Conservation (phyloP, 2,329 filamentous ascomycete genomes). For the Helminthosporium solani region DNA sequence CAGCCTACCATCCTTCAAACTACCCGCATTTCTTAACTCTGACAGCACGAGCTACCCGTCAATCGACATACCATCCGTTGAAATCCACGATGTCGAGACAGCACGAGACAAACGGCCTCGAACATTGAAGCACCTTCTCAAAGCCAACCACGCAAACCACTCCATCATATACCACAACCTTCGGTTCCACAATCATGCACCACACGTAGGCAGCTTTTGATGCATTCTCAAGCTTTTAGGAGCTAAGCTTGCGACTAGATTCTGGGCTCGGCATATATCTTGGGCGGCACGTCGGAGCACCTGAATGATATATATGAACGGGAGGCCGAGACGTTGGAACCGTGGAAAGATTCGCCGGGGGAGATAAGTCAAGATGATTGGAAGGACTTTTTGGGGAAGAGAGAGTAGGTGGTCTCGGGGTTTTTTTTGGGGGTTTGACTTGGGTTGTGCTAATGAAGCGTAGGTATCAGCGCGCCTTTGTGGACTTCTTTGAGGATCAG, state of each 20-base stretch:
- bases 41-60: conserved; percentile 17
- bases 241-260: conserved; percentile 52
- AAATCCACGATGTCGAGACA: conserved; percentile 78
- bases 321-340: conserved; percentile 69
- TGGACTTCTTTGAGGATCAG: conserved; percentile 95
- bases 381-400: conserved; percentile 78
- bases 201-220: conserved; percentile 59
- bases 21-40: conserved; percentile 12
- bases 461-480: conserved; percentile 81
- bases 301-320: conserved; percentile 79
- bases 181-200: conserved; percentile 77
- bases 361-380: conserved; percentile 85
- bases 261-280: conserved; percentile 79
- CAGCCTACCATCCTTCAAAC: conserved; percentile 18
- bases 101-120: conserved; percentile 75
- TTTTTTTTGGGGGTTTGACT: neutral
- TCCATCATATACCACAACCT: conserved; percentile 76
- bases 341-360: conserved; percentile 80
- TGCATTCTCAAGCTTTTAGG: conserved; percentile 14
- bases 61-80: conserved; percentile 63
- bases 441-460: conserved; percentile 10
- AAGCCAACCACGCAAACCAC: conserved; percentile 88
- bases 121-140: conserved; percentile 85
- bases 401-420: conserved; percentile 53
- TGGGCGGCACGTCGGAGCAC: conserved; percentile 73